phyloP scores from a whole-genome alignment of 1,139 yeast species.

The Blastobotrys capitulatus region DNA sequence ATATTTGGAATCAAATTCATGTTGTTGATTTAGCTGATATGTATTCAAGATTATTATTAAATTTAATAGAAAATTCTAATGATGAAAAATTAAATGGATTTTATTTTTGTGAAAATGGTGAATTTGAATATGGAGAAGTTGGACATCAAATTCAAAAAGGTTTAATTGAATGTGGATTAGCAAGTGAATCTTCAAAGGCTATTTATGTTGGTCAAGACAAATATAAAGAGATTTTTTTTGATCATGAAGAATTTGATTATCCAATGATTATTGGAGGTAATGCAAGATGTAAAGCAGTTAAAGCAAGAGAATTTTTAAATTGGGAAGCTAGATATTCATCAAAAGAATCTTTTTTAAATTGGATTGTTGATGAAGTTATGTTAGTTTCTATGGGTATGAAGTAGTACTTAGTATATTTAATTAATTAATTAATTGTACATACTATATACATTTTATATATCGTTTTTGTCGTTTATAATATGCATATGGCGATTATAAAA shows the following conservation, averaged over 20 bases:
- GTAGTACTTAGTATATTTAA: too few relatives aligned
- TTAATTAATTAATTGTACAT: too few relatives aligned
- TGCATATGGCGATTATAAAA: too few relatives aligned
- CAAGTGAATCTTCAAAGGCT: conserved; percentile 10
- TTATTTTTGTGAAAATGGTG: conserved; percentile 36
- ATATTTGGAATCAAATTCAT: conserved; percentile 39
- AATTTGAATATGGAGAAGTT: conserved; percentile 36
- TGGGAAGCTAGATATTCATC: conserved; percentile 20
- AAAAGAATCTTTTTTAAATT: conserved; percentile 15
- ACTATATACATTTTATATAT: too few relatives aligned
- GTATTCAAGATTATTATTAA: conserved; percentile 29
- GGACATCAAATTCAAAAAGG: conserved; percentile 26
- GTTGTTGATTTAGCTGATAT: conserved; percentile 38
- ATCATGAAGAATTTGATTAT: conserved; percentile 4
- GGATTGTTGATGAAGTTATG: conserved; percentile 4
- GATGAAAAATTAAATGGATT: conserved; percentile 35
- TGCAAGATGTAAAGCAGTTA: conserved; percentile 18
- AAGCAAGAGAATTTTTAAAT: conserved; percentile 16
- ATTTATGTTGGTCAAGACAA: conserved; percentile 12
- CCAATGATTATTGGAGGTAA: conserved; percentile 15
- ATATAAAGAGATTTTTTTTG: conserved; percentile 9
- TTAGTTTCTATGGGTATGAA: too few relatives aligned
- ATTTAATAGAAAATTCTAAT: conserved; percentile 31
- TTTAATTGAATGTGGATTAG: conserved; percentile 16
- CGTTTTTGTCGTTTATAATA: too few relatives aligned